A percentile compares a stretch with the other conserved stretches of the same genome.
Evolutionary conservation across 2,329 filamentous ascomycete species (phyloP).

Genomic region (Monosporascus sp.): DNA sequence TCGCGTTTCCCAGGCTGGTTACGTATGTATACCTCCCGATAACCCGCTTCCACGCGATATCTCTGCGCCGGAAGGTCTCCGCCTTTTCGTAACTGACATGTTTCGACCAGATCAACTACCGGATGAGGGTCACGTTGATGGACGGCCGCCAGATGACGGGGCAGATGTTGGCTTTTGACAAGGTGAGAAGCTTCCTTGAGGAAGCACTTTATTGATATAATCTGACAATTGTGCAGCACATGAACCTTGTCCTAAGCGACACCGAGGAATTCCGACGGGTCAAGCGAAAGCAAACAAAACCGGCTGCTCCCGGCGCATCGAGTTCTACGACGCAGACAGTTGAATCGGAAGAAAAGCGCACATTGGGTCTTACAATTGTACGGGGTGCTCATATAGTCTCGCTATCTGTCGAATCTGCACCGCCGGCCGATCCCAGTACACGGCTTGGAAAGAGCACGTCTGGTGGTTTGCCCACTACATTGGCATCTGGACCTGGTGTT

Average conservation of each 20-base stretch:
- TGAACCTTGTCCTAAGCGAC: conserved; percentile 98
- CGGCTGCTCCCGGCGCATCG: conserved; percentile 57
- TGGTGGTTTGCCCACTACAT: conserved; percentile 62
- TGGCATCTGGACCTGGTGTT: conserved; percentile 82
- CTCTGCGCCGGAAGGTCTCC: background rate
- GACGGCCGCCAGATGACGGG: conserved; percentile 96
- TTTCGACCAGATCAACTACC: conserved; percentile 89
- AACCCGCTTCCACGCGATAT: conserved; percentile 3
- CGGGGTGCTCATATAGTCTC: conserved; percentile 93
- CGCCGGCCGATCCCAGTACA: conserved; percentile 86
- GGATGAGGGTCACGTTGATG: conserved; percentile 93
- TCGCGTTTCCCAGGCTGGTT: conserved; percentile 57
- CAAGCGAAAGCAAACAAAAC: conserved; percentile 77
- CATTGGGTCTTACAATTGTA: conserved; percentile 90
- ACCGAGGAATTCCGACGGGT: conserved; percentile 95
- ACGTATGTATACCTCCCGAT: conserved; percentile 50
- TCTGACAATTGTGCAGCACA: conserved; percentile 59
- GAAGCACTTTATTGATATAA: background rate
- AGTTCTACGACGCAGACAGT: conserved; percentile 59
- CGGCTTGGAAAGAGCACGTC: conserved; percentile 75
- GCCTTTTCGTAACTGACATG: conserved; percentile 16
- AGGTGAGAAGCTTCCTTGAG: conserved; percentile 49
- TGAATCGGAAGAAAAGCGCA: conserved; percentile 94
- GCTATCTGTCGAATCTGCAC: conserved; percentile 90
- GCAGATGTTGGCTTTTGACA: conserved; percentile 98